Conservation (phyloP, 305 asterid genomes). For the Andrographis paniculata region DNA sequence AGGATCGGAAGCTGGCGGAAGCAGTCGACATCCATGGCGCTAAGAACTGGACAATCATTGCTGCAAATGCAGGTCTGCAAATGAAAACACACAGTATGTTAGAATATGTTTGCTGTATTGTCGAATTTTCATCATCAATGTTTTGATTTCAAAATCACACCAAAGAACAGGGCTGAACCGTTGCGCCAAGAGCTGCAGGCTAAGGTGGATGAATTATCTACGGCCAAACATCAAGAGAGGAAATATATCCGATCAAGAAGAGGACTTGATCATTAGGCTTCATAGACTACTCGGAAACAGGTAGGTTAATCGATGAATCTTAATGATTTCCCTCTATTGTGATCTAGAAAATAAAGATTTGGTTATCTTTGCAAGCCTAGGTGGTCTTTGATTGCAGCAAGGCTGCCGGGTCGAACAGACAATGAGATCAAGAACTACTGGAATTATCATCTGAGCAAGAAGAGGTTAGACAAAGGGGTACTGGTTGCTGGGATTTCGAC, state of each 20-base stretch:
- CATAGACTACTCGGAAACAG: conserved; percentile 54
- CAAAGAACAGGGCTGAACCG: conserved; percentile 32
- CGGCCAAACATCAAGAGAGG: conserved; percentile 47
- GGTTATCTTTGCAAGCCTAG: conserved; percentile 12
- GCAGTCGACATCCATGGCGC: conserved; percentile 36
- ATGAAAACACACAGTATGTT: background rate
- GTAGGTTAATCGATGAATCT: conserved; percentile 5
- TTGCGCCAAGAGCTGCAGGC: conserved; percentile 45
- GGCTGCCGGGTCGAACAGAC: conserved; percentile 55
- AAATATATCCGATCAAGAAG: conserved; percentile 45
- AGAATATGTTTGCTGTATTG: background rate
- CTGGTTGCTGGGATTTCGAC: conserved; percentile 23
- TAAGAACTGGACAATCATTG: conserved; percentile 38
- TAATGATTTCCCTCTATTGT: conserved; percentile 5
- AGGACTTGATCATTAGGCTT: conserved; percentile 48
- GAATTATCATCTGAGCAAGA: conserved; percentile 56
- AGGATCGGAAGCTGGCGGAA: conserved; percentile 41
- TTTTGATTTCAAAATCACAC: no score
- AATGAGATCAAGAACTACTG: conserved; percentile 64
- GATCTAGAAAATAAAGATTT: background rate
- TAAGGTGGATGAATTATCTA: conserved; percentile 44
- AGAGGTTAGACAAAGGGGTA: conserved; percentile 21
- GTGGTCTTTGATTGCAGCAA: conserved; percentile 56
- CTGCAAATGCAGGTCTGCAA: conserved; percentile 40
- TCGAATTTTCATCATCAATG: background rate